These are phyloP conservation scores for Pseudogymnoascus sp. DNA, from an alignment of 2,329 filamentous ascomycete species.

Conservation along the genomic window DNA sequence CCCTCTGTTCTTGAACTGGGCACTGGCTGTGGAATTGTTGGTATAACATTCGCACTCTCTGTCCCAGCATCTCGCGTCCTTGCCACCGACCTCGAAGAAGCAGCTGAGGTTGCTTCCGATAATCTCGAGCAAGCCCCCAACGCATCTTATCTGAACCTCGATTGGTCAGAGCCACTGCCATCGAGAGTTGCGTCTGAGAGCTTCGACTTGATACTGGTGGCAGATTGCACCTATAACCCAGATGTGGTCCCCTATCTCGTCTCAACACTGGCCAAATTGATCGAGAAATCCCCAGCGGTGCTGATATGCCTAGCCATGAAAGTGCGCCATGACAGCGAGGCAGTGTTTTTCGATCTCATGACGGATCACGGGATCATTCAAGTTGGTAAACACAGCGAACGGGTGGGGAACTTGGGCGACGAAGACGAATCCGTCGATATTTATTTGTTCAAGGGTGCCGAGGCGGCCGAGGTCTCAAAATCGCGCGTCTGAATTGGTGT, in stretches of 20 bases:
- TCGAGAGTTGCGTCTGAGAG: constrained; percentile 23
- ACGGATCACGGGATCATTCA: constrained; percentile 28
- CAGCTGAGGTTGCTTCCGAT: constrained; percentile 47
- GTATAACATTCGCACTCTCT: constrained; percentile 46
- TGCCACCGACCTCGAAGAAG: constrained; percentile 59
- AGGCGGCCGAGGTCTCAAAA: background rate
- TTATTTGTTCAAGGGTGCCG: constrained; percentile 12
- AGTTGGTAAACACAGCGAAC: constrained; percentile 9
- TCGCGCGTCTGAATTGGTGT: background rate
- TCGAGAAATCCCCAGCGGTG: constrained; percentile 11
- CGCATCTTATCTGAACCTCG: constrained; percentile 39
- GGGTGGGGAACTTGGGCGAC: constrained; percentile 10
- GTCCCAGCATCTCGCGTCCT: constrained; percentile 34
- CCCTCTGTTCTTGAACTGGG: constrained; percentile 56
- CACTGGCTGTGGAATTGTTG: constrained; percentile 60
- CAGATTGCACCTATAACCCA: constrained; percentile 67
- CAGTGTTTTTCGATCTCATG: constrained; percentile 58
- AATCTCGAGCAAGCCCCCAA: constrained; percentile 34
- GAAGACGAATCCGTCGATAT: constrained; percentile 16
- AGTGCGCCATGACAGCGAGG: constrained; percentile 57
- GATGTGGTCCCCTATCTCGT: constrained; percentile 59
- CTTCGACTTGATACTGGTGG: constrained; percentile 54
- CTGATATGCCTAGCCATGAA: constrained; percentile 55
- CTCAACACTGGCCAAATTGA: constrained; percentile 38
- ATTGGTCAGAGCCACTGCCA: constrained; percentile 51